Evolutionary conservation across 78 protist species (phyloP).

Genomic region (Dictyostelium citrinum): DNA sequence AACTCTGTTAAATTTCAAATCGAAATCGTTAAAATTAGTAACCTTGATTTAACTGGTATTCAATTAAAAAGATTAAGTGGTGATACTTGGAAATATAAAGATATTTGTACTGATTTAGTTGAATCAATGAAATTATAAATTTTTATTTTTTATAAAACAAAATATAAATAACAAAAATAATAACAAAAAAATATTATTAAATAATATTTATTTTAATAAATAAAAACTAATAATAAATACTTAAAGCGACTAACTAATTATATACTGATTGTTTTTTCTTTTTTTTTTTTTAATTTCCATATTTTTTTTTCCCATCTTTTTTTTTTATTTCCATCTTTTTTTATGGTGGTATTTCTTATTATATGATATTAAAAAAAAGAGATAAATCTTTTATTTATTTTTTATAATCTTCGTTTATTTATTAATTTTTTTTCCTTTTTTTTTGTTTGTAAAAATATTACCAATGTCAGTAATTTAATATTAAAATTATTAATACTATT

Average conservation of each 20-base stretch:
- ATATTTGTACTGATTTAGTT: slow-evolving; percentile 63
- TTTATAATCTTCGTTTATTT: neutral
- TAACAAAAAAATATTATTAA: neutral
- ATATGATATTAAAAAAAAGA: no score
- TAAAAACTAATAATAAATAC: no score
- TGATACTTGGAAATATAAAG: slow-evolving; percentile 82
- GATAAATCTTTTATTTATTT: no score
- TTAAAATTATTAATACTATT: neutral
- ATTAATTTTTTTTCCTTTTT: neutral
- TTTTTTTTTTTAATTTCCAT: no score
- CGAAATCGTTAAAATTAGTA: slow-evolving; percentile 55
- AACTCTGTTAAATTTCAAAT: slow-evolving; percentile 55
- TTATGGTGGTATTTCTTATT: no score
- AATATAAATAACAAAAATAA: neutral
- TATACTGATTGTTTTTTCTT: no score
- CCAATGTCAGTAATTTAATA: neutral
- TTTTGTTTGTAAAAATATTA: neutral
- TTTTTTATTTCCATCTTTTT: no score
- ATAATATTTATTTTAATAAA: neutral
- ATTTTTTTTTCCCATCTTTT: no score
- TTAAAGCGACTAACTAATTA: no score
- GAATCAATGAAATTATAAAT: slow-evolving; percentile 44
- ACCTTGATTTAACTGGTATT: slow-evolving; percentile 62
- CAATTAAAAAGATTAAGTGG: slow-evolving; percentile 77
- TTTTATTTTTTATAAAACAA: no score